phyloP scores from a whole-genome alignment of 768 basidiomycete genomes.

The Phanerochaete carnosa region DNA sequence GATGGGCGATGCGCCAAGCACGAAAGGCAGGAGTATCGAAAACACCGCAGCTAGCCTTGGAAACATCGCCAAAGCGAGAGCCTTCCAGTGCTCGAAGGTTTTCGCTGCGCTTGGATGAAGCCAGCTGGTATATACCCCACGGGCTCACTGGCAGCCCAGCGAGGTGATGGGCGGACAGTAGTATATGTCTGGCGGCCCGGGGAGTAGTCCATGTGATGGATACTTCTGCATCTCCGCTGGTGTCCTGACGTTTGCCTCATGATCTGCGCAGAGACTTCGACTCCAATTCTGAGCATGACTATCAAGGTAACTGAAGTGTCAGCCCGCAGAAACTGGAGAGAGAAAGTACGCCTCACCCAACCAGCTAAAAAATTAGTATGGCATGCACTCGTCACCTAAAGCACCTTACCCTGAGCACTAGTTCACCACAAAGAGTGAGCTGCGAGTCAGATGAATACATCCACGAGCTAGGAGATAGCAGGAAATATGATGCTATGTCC shows the following conservation, averaged over 20 bases:
- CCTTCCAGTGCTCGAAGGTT: background rate
- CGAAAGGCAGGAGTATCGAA: background rate
- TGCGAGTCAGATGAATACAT: slow-evolving; percentile 1
- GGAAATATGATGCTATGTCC: no score
- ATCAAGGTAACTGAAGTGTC: background rate
- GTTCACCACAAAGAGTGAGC: background rate
- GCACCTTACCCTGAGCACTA: background rate
- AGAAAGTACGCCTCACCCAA: background rate
- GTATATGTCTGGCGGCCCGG: background rate
- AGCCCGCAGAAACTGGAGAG: background rate
- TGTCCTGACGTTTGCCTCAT: background rate
- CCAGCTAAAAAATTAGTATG: background rate
- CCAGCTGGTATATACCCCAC: background rate
- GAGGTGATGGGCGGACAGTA: background rate
- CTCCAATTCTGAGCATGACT: background rate
- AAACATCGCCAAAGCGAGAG: background rate
- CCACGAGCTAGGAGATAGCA: slow-evolving; percentile 14
- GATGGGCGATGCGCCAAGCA: slow-evolving; percentile 23
- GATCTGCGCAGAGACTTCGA: background rate
- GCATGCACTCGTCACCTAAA: background rate
- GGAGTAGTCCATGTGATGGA: background rate
- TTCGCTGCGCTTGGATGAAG: background rate
- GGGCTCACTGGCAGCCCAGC: background rate
- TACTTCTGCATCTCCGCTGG: background rate
- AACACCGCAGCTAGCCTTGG: background rate